phyloP scores from a whole-genome alignment of 169 alveolate genomes.

The Plasmodium gonderi region DNA sequence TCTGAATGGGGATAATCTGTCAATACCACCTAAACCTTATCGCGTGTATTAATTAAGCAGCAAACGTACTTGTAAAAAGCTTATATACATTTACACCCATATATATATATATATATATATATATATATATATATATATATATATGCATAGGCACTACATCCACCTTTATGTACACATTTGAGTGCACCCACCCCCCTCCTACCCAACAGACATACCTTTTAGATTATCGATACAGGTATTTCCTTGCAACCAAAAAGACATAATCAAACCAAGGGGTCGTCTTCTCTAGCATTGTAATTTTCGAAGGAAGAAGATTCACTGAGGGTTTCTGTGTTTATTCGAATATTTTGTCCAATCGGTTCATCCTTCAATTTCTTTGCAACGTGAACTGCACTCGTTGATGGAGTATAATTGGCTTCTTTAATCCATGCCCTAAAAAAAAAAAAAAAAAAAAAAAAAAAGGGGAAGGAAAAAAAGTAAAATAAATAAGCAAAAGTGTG shows the following conservation, averaged over 20 bases:
- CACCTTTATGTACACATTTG: neutral
- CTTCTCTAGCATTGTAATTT: conserved; percentile 40
- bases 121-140: neutral
- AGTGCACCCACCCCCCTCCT: neutral
- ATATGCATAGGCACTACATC: neutral
- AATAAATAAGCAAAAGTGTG: too few species aligned
- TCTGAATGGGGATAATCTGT: too few species aligned
- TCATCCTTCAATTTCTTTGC: conserved; percentile 64
- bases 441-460: neutral
- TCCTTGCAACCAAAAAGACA: neutral
- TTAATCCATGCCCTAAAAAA: conserved; percentile 67
- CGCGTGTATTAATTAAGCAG: too few species aligned
- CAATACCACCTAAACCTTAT: too few species aligned
- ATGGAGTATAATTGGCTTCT: conserved; percentile 62
- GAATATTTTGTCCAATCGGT: conserved; percentile 10
- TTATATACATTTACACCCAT: too few species aligned
- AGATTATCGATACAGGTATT: neutral
- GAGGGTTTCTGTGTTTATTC: conserved; percentile 6
- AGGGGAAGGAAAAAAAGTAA: neutral
- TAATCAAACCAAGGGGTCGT: conserved; percentile 47
- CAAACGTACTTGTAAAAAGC: too few species aligned
- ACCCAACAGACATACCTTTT: too few species aligned
- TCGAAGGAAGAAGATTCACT: conserved; percentile 51
- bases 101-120: neutral
- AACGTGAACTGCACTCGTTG: conserved; percentile 43